Percentiles rank a stretch among this genome's conserved stretches.
phyloP scores from a whole-genome alignment of 164 flowering plant genomes.

The Kalanchoe fedtschenkoi region DNA sequence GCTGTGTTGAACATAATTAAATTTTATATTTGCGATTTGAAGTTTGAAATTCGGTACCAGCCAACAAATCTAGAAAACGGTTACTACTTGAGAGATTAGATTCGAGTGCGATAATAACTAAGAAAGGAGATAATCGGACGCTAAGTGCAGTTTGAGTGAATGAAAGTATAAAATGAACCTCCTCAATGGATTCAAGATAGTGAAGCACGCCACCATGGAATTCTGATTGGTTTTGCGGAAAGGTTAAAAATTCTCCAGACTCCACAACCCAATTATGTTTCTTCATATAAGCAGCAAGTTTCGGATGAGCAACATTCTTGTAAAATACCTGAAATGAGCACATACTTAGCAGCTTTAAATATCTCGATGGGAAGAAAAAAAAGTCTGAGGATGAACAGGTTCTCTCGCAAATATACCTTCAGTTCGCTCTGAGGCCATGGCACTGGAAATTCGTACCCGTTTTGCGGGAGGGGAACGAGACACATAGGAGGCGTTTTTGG shows the following conservation, averaged over 20 bases:
- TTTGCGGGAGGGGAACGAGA: conserved; percentile 76
- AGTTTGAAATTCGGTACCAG: neutral
- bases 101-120: neutral
- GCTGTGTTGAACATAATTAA: neutral
- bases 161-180: conserved; percentile 29
- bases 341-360: neutral
- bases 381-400: neutral
- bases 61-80: no score
- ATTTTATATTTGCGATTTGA: neutral
- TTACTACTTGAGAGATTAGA: no score
- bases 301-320: conserved; percentile 84
- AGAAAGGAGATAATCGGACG: neutral
- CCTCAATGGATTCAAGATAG: conserved; percentile 78
- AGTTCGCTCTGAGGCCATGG: conserved; percentile 82
- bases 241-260: conserved; percentile 63
- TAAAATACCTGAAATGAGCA: conserved; percentile 42
- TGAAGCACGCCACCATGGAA: conserved; percentile 63
- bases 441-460: conserved; percentile 53
- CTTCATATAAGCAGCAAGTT: conserved; percentile 60
- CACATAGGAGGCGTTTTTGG: conserved; percentile 65
- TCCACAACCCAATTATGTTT: conserved; percentile 51
- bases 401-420: conserved; percentile 35
- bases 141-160: neutral
- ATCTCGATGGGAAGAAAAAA: neutral
- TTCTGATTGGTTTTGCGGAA: conserved; percentile 60